Conservation (phyloP, 331 rosid genomes). For the Erythrophleum ivorense region DNA sequence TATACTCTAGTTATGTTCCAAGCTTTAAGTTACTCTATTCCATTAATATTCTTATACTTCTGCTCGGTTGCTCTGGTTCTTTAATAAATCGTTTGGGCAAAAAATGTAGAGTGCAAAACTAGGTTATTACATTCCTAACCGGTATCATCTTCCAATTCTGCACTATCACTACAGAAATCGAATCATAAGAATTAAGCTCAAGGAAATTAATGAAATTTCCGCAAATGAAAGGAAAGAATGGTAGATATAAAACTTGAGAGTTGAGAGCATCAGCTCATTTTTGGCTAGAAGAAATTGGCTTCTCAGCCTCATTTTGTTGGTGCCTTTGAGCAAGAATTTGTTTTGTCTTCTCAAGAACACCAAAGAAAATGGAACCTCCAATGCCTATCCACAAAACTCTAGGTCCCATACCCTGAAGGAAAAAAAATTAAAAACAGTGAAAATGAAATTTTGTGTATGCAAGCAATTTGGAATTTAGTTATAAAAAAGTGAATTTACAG, state of each 20-base stretch:
- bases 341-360: slow-evolving; percentile 83
- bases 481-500: neutral
- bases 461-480: neutral
- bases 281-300: slow-evolving; percentile 22
- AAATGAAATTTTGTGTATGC: neutral
- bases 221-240: slow-evolving; percentile 11
- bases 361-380: slow-evolving; percentile 88
- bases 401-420: slow-evolving; percentile 75
- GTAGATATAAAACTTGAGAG: neutral
- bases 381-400: slow-evolving; percentile 86
- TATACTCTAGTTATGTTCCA: too few species aligned
- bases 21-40: too few species aligned
- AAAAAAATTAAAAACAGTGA: neutral
- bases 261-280: slow-evolving; percentile 26
- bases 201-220: slow-evolving; percentile 2
- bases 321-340: slow-evolving; percentile 61
- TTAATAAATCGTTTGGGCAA: too few species aligned
- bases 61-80: too few species aligned
- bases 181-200: slow-evolving; percentile 10
- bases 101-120: neutral
- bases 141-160: neutral
- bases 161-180: neutral
- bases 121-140: neutral
- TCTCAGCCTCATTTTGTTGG: slow-evolving; percentile 34
- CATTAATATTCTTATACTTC: neutral